phyloP scores from a whole-genome alignment of 2,329 filamentous ascomycete species.

The Penicillium rolfsii region DNA sequence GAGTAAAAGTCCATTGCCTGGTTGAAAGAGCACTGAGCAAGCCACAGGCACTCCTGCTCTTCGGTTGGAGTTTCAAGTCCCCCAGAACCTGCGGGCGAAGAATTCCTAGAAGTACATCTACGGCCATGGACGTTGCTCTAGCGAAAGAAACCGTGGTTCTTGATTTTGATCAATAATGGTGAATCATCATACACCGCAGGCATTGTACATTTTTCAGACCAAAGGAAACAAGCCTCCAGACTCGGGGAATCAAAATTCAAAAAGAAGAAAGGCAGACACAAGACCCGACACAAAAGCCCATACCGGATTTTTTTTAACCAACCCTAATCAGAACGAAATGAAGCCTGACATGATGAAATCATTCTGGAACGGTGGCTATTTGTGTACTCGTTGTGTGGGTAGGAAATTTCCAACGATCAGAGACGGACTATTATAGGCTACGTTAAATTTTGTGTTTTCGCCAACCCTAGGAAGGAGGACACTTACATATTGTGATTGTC shows the following conservation, averaged over 20 bases:
- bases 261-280: slow-evolving; percentile 5
- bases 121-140: background rate
- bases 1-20: slow-evolving; percentile 58
- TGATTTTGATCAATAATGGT: background rate
- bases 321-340: background rate
- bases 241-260: slow-evolving; percentile 25
- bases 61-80: slow-evolving; percentile 50
- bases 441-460: slow-evolving; percentile 5
- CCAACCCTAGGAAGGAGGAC: background rate
- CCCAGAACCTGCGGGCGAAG: background rate
- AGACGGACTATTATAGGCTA: slow-evolving; percentile 66
- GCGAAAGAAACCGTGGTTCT: background rate
- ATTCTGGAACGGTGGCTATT: slow-evolving; percentile 25
- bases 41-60: slow-evolving; percentile 47
- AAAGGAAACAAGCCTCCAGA: slow-evolving; percentile 16
- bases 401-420: slow-evolving; percentile 97
- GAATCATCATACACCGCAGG: slow-evolving; percentile 12
- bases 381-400: slow-evolving; percentile 70
- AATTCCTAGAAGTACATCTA: background rate
- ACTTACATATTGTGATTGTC: slow-evolving; percentile 96
- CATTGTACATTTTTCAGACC: slow-evolving; percentile 22
- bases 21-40: slow-evolving; percentile 60
- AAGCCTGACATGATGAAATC: background rate
- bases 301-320: slow-evolving; percentile 1
- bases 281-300: background rate